Evolutionary conservation across 2,329 filamentous ascomycete species (phyloP), one percentile per base, ranked within the genome.

Genomic region (Aspergillus ochraceoroseus): DNA sequence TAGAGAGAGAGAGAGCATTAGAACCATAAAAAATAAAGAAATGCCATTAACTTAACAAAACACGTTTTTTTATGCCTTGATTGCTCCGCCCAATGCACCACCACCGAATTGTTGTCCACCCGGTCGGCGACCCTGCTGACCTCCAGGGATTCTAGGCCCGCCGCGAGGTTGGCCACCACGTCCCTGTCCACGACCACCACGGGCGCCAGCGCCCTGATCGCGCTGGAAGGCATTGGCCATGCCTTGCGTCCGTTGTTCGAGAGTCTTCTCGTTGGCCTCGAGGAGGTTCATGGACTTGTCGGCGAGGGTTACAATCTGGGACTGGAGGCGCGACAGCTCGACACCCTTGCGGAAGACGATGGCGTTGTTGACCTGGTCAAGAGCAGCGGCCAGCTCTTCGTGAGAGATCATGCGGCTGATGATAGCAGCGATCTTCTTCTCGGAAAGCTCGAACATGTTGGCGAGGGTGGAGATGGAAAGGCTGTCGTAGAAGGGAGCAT

Each of bases 261-360:
- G 77, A 15, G 90, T 94, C 66, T 94, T 83, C 75, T 98, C 92
- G 72, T 98, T 98, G 56, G 83, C 83, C 76, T 98, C 94, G 62
- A 96, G 95, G 46, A 98, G 83, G 38, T 83, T 81, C 63, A 88
- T 94, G 43, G 92, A 90, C 78, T 96, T 98, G 74, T 98, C 92
- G 44, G 86, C 87, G 37, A 98, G 76, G 7, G 89, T 92, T 52
- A 98, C 82, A 20, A 94, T 89, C 61, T 98, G 76, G 66, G 87
- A 95, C 72, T 98, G 92, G 51, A 98, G 80, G 56, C 94, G 82
- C 61, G 87, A 95, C 51, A 98, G 80, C 76, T 98, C 94, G 49
- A 98, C 92, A 44, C 92, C 94, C 82, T 98, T 96, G 69, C 92
- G 85, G 86, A 98, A 98, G 72, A 96, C 92, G 69, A 98, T 87